Conservation (phyloP, 805 yeast species). For the Metschnikowia dekortorum region DNA sequence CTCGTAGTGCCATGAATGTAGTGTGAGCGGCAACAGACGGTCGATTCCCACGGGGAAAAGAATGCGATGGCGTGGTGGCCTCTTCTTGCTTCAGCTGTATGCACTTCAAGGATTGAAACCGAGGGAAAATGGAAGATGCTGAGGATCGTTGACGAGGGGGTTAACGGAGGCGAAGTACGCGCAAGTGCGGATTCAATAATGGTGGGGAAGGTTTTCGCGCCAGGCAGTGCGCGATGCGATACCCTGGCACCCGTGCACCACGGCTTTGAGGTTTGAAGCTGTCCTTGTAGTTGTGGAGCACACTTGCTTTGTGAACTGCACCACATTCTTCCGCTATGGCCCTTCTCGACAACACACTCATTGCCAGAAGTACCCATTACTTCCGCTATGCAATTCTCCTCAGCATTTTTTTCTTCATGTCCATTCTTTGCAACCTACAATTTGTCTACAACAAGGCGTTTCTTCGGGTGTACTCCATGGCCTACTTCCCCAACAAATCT, state of each 20-base stretch:
- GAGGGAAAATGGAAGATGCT: background rate
- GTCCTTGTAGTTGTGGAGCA: background rate
- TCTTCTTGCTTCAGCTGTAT: background rate
- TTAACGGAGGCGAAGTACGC: background rate
- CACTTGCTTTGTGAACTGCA: background rate
- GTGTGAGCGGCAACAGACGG: background rate
- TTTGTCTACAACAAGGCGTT: slow-evolving; percentile 48
- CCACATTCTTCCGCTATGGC: background rate
- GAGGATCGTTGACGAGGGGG: background rate
- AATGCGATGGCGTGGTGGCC: background rate
- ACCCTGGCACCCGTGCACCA: slow-evolving; percentile 1
- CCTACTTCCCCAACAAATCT: slow-evolving; percentile 65
- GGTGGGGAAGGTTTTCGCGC: slow-evolving; percentile 6
- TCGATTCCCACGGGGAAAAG: background rate
- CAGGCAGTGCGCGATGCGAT: background rate
- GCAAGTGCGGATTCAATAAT: slow-evolving; percentile 1
- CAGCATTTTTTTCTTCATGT: slow-evolving; percentile 50
- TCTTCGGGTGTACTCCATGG: slow-evolving; percentile 52
- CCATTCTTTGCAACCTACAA: slow-evolving; percentile 51
- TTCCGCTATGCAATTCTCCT: slow-evolving; percentile 29
- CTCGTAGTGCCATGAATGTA: slow-evolving; percentile 6
- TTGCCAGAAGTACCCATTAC: slow-evolving; percentile 7
- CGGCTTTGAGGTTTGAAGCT: background rate
- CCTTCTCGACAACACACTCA: background rate
- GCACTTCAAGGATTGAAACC: background rate